phyloP scores from a whole-genome alignment of 192 early-diverging fungal genomes.

The Backusella australiensis region DNA sequence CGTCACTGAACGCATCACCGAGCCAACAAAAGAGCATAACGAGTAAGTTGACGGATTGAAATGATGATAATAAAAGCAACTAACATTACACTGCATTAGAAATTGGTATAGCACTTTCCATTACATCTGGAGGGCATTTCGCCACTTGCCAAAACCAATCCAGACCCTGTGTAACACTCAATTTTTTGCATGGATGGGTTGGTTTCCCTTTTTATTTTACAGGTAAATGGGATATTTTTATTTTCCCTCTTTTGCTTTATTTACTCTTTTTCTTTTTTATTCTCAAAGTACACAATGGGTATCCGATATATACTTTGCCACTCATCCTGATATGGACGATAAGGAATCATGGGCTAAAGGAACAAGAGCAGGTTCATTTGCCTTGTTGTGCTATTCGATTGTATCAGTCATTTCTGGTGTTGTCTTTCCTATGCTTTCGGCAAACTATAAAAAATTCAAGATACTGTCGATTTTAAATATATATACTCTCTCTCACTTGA shows the following conservation, averaged over 20 bases:
- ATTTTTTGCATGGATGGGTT: conserved; percentile 94
- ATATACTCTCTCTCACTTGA: conserved; percentile 69
- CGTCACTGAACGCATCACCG: conserved; percentile 48
- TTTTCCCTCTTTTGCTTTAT: neutral
- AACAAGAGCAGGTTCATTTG: conserved; percentile 82
- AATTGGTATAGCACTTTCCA: conserved; percentile 40
- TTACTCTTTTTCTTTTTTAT: neutral
- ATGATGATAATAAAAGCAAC: neutral
- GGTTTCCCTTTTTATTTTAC: conserved; percentile 97
- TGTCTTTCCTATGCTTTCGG: conserved; percentile 52
- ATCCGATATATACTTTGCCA: conserved; percentile 46
- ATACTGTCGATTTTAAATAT: conserved; percentile 49
- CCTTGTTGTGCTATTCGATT: conserved; percentile 76
- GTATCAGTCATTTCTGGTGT: conserved; percentile 65
- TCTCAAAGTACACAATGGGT: conserved; percentile 61
- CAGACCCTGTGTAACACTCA: conserved; percentile 84
- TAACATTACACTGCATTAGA: conserved; percentile 25
- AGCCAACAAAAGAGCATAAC: conserved; percentile 25
- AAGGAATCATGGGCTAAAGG: conserved; percentile 42
- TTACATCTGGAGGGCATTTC: conserved; percentile 56
- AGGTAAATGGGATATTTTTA: conserved; percentile 40
- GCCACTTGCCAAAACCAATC: conserved; percentile 65
- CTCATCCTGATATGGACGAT: conserved; percentile 17
- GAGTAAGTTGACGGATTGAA: conserved; percentile 8
- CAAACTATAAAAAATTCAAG: conserved; percentile 31